Evolutionary conservation across 2,329 filamentous ascomycete species (phyloP), one percentile per base, ranked within the genome.

Genomic region (Coleophoma eucalyptorum): DNA sequence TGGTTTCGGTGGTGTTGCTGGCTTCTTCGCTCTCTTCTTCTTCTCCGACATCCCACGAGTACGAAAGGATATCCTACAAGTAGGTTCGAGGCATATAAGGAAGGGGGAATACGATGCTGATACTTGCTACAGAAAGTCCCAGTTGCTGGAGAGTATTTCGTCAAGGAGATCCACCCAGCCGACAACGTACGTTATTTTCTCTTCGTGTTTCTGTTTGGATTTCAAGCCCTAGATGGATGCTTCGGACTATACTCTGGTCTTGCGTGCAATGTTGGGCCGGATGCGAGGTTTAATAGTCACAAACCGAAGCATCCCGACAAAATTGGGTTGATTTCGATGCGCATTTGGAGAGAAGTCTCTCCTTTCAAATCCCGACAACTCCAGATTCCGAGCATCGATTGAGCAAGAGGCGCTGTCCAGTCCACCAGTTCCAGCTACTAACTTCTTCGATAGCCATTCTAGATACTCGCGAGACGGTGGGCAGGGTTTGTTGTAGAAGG

Each of bases 31-130:
- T 57, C 71, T 82, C 56, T 74, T 85, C 60, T 81, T 79, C 74
- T 82, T 78, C 57, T 84, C 81, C 38, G 82, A 83, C 59, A 77
- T 86, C 45, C 83, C 83, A 58, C 76, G 74, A 66, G 72, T 86
- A 58, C 72, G 81, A 67, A 65, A 64, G 44, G 83, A 87, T 61
- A 72, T 87, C 56, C 75, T 86, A 56, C 69, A 75, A 66, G 80
- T 82, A 70, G 51, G 72, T 55, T 51, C 42, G 4, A 3, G 32
- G 4, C 15, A 7, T 35, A 4, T 4, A 18, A 31, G 15, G 16
- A 49, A 13, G 16, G 13, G 19, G 20, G 46, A 18, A 35, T 21
- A 46, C 38, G 21, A 18, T 3, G 46, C 50, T 58, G 37, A 56
- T 46, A 18, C 26, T 21, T 32, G 5, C 0, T 43, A 51, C 56